Evolutionary conservation across 2,329 filamentous ascomycete species (phyloP), one percentile per base, ranked within the genome.

Genomic region (Trichothecium roseum): DNA sequence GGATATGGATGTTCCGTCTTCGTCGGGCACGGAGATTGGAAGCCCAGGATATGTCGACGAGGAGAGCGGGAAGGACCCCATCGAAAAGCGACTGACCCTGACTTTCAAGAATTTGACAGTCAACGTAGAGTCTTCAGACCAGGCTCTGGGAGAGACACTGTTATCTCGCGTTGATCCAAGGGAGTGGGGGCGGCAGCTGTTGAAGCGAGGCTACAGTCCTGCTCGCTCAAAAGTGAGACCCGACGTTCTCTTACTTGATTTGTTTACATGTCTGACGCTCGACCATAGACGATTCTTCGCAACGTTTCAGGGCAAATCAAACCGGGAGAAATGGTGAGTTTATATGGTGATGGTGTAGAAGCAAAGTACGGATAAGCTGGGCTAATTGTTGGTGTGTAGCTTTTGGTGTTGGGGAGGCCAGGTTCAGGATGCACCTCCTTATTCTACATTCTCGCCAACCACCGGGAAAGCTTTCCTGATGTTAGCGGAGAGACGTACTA

Each of bases 241-340:
- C 14, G 10, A 26, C 20, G n/a, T 2, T 18, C 27, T 18, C 9
- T 13, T 15, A 13, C 5, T 5, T 4, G 3, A 10, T 14, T 33
- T 16, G 4, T 22, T 12, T 34, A 22, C 8, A 15, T 18, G 7
- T 15, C 20, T 34, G 4, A 34, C 12, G 6, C 3, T 5, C n/a
- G 17, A n/a, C 20, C n/a, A 14, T 27, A 63, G 60, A 56, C 56
- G 4, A 63, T 63, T 17, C 40, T 63, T 2, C 54, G 59, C 26
- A 46, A 56, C 22, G 42, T 60, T 2, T 55, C 46, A 15, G 60
- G 60, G 1, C 60, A 63, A 36, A 56, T 63, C 1, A 52, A 51
- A 4, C 60, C 60, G 0, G 60, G 60, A 1, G 60, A 64, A 39
- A 64, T 62, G 59, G 60, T 63, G 52, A 27, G 46, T 36, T 5